Conservation (phyloP, 176 grass and related monocot species). For the Paspalum vaginatum region DNA sequence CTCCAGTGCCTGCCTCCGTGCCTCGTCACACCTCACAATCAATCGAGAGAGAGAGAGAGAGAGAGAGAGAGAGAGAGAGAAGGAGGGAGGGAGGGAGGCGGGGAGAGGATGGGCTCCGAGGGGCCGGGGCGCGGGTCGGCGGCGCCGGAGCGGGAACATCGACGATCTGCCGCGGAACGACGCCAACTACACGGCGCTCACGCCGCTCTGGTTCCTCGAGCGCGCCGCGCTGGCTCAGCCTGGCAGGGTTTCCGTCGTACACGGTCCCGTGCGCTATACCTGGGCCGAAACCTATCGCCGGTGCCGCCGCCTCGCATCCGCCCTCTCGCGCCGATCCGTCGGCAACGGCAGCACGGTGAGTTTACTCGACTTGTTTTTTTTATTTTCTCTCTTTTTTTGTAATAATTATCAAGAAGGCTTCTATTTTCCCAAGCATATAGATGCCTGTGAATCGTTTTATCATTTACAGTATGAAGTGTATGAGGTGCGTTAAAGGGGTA, state of each 20-base stretch:
- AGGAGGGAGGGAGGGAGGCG: not conserved
- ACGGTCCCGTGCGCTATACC: slow-evolving; percentile 71
- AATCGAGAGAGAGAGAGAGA: not conserved
- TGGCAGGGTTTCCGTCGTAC: slow-evolving; percentile 62
- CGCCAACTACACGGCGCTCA: slow-evolving; percentile 89
- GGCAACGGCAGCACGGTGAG: slow-evolving; percentile 65
- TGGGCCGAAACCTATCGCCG: slow-evolving; percentile 90
- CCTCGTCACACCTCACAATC: too few species aligned
- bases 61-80: not conserved
- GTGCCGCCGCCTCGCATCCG: slow-evolving; percentile 85
- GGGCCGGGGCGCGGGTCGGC: slow-evolving; percentile 10
- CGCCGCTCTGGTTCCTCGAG: slow-evolving; percentile 96
- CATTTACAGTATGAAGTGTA: too few species aligned
- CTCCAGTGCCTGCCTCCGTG: not conserved
- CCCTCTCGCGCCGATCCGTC: slow-evolving; percentile 67
- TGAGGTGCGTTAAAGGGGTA: too few species aligned
- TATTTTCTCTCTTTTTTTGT: not conserved
- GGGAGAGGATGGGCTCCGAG: slow-evolving; percentile 36
- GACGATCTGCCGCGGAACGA: slow-evolving; percentile 88
- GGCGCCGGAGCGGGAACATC: slow-evolving; percentile 72
- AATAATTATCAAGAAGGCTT: not conserved
- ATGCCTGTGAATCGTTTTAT: not conserved
- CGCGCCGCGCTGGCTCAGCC: slow-evolving; percentile 84
- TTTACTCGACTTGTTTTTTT: not conserved
- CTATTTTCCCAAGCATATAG: not conserved